Percentiles rank a stretch among this genome's conserved stretches.
phyloP scores from a whole-genome alignment of 2,329 filamentous ascomycete species.

The Neodidymelliopsis sp. region DNA sequence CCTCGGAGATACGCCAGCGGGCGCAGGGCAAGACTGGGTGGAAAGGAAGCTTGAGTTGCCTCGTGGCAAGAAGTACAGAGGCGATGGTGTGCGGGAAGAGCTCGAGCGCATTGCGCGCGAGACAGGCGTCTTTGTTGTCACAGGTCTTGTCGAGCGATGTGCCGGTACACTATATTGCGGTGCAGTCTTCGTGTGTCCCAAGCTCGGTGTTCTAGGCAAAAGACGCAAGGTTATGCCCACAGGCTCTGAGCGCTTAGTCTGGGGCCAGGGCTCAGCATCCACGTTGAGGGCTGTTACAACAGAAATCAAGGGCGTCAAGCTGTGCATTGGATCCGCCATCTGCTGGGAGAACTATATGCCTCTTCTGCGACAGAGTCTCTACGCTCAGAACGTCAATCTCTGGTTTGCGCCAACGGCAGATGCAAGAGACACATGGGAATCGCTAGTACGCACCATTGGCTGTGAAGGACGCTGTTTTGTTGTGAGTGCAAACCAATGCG shows the following conservation, averaged over 20 bases:
- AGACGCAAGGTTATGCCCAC: slow-evolving; percentile 94
- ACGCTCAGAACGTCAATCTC: slow-evolving; percentile 88
- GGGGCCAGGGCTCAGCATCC: slow-evolving; percentile 83
- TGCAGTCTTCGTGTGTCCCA: slow-evolving; percentile 82
- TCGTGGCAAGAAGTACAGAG: slow-evolving; percentile 59
- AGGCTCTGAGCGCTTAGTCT: slow-evolving; percentile 81
- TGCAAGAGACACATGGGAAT: slow-evolving; percentile 79
- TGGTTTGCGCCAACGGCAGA: slow-evolving; percentile 93
- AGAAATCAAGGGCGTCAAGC: slow-evolving; percentile 76
- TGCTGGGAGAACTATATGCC: slow-evolving; percentile 99
- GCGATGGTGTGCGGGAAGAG: slow-evolving; percentile 80
- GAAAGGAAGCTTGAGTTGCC: slow-evolving; percentile 64
- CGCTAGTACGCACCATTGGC: slow-evolving; percentile 82
- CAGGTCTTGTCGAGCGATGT: slow-evolving; percentile 78
- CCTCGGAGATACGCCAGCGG: slow-evolving; percentile 77
- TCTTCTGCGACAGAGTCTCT: slow-evolving; percentile 80
- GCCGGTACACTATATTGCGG: slow-evolving; percentile 86
- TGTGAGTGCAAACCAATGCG: slow-evolving; percentile 83
- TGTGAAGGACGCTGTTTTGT: slow-evolving; percentile 87
- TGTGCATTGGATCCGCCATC: slow-evolving; percentile 86
- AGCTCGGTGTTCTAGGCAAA: slow-evolving; percentile 78
- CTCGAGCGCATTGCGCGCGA: slow-evolving; percentile 78
- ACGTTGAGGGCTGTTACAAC: slow-evolving; percentile 83
- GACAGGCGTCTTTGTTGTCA: slow-evolving; percentile 82
- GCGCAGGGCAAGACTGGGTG: slow-evolving; percentile 77